Conservation (phyloP, 257 asterid species). For the Gynochthodes officinalis region DNA sequence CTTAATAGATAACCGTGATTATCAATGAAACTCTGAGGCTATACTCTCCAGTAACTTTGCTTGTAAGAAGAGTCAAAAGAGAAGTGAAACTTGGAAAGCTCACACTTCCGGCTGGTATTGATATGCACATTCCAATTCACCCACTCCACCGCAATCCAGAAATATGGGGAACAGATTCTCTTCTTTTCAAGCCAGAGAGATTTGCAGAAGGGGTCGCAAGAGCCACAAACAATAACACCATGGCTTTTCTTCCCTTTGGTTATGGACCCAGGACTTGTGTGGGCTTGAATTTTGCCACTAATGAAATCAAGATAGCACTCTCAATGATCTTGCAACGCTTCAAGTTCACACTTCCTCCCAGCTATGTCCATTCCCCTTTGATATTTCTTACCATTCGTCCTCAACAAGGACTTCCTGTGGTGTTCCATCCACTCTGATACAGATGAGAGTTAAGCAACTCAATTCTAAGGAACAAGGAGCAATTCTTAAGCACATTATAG, state of each 20-base stretch:
- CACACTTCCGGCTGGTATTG: conserved; percentile 12
- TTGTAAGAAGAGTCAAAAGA: conserved; percentile 7
- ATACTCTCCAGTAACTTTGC: conserved; percentile 11
- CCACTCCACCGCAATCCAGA: conserved; percentile 13
- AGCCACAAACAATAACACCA: conserved; percentile 19
- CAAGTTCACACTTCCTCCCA: conserved; percentile 12
- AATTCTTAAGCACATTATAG: neutral
- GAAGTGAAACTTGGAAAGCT: conserved; percentile 21
- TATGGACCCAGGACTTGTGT: conserved; percentile 32
- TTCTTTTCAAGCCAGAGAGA: conserved; percentile 29
- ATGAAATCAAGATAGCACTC: conserved; percentile 21
- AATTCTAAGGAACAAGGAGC: neutral
- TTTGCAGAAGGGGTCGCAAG: conserved; percentile 27
- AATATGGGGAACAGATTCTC: conserved; percentile 25
- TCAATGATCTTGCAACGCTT: conserved; percentile 23
- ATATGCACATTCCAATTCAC: conserved; percentile 14
- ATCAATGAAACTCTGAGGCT: conserved; percentile 27
- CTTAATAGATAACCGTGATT: conserved; percentile 25
- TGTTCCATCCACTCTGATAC: conserved; percentile 14
- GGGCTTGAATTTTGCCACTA: conserved; percentile 25
- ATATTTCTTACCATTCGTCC: conserved; percentile 15
- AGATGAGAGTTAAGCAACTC: neutral
- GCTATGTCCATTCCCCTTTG: conserved; percentile 17
- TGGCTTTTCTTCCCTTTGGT: conserved; percentile 26
- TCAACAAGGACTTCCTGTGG: conserved; percentile 19